Evolutionary conservation across 805 yeast species (phyloP), one percentile per base, ranked within the genome.

Genomic region (Starmerella scarabaei): DNA sequence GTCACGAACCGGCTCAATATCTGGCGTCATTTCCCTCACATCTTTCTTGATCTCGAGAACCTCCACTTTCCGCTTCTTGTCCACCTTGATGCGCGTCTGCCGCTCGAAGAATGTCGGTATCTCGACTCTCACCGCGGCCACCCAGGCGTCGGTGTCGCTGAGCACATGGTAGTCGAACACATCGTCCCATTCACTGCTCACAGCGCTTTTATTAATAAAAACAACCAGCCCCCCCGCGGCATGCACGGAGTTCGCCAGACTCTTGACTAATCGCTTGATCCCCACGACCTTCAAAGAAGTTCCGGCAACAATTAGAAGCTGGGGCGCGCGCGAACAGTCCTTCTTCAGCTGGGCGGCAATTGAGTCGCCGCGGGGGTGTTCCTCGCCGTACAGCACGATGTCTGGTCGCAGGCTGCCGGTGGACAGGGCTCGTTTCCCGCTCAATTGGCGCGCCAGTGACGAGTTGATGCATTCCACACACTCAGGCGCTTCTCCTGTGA

Each of bases 231-330:
- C 98, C 17, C 80, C 83, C 5, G 36, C 41, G n/a, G 72, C 77
- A 54, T 80, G 93, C 16, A 86, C 76, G 16, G 71, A 71, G 45
- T 70, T 70, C 35, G 93, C 75, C 45, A 82, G 57, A 18, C 69
- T 68, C 45, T 73, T 71, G 2, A 86, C 95, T 17, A 88, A 64
- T 48, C 72, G 73, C 54, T 76, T 80, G 35, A 91, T 86, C 1
- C 98, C 98, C 49, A 78, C 81, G 11, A 88, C 97, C 61, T 77
- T 81, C 30, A 91, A 65, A 4, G 95, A 83, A 0, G 98, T 91
- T 0, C 98, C 98, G 71, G 83, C 77, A 9, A 88, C 80, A n/a
- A 88, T 61, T 35, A 91, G 66, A 44, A 82, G 56, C 54, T 85
- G 94, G 0, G 96, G 94, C 43, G 64, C 68, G 3, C 59, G 30